Conservation (phyloP, 176 grass and related monocot species). For the Cocos nucifera region DNA sequence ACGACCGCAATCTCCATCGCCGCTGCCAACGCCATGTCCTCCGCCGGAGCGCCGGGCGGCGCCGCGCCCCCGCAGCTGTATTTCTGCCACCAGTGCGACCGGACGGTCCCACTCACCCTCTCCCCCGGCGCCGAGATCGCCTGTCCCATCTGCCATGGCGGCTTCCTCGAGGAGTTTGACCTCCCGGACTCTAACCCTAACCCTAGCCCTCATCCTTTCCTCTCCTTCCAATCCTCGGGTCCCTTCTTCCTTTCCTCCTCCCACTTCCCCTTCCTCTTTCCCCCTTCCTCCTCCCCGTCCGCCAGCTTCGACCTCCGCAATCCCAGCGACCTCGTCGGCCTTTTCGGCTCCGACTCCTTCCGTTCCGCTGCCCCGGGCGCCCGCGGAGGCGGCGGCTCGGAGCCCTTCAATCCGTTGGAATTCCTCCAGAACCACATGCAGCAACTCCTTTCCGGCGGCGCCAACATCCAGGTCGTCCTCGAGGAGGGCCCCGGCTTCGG, state of each 20-base stretch:
- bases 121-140: slow-evolving; percentile 40
- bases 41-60: slow-evolving; percentile 23
- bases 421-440: slow-evolving; percentile 80
- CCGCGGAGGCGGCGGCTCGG: slow-evolving; percentile 18
- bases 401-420: slow-evolving; percentile 44
- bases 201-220: slow-evolving; percentile 41
- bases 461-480: slow-evolving; percentile 73
- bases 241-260: slow-evolving; percentile 26
- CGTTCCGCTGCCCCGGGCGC: too few relatives aligned
- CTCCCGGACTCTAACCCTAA: slow-evolving; percentile 49
- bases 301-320: slow-evolving; percentile 56
- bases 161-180: slow-evolving; percentile 84
- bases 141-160: slow-evolving; percentile 75
- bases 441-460: slow-evolving; percentile 46
- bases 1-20: neutral
- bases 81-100: slow-evolving; percentile 90
- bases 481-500: slow-evolving; percentile 34
- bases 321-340: slow-evolving; percentile 16
- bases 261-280: slow-evolving; percentile 14
- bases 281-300: slow-evolving; percentile 35
- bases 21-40: slow-evolving; percentile 33
- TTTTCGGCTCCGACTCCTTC: too few relatives aligned
- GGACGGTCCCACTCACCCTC: slow-evolving; percentile 47
- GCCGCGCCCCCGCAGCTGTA: slow-evolving; percentile 50
- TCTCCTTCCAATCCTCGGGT: slow-evolving; percentile 15